Evolutionary conservation across 495 filamentous ascomycete genomes (phyloP).

Genomic region (Aspergillus panamensis): DNA sequence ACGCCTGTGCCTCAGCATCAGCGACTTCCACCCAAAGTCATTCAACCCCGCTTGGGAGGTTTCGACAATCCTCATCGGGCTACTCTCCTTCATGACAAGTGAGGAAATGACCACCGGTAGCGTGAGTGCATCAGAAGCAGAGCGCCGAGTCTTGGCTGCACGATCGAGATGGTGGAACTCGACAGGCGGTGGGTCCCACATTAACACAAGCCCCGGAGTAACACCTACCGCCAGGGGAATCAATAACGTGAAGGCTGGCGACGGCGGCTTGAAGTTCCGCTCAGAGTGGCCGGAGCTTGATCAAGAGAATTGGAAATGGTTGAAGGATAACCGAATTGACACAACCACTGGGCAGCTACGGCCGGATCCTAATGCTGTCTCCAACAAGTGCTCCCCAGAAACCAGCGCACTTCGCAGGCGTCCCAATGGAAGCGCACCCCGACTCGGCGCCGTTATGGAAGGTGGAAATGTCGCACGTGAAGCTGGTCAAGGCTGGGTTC

Average conservation of each 20-base stretch:
- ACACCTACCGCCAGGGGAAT: conserved; percentile 50
- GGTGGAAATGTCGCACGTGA: conserved; percentile 68
- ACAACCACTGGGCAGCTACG: conserved; percentile 64
- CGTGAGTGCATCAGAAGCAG: conserved; percentile 71
- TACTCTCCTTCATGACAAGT: conserved; percentile 95
- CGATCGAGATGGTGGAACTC: conserved; percentile 94
- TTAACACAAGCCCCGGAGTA: conserved; percentile 46
- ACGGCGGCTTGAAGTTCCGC: conserved; percentile 87
- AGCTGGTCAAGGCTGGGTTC: conserved; percentile 76
- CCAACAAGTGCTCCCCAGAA: conserved; percentile 54
- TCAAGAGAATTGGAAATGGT: conserved; percentile 90
- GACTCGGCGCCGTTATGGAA: conserved; percentile 76
- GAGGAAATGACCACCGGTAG: conserved; percentile 98
- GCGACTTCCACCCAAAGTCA: conserved; percentile 93
- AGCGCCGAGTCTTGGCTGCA: conserved; percentile 73
- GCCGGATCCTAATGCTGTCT: conserved; percentile 38
- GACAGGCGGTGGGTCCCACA: conserved; percentile 84
- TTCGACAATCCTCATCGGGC: conserved; percentile 88
- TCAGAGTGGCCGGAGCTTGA: conserved; percentile 89
- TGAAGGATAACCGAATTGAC: conserved; percentile 79
- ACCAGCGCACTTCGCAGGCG: conserved; percentile 64
- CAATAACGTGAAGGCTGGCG: conserved; percentile 74
- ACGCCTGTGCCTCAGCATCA: conserved; percentile 89
- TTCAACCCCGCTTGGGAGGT: conserved; percentile 99
- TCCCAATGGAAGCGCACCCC: conserved; percentile 62